Conservation (phyloP, 140 eudicot species). For the Bidens hawaiensis region DNA sequence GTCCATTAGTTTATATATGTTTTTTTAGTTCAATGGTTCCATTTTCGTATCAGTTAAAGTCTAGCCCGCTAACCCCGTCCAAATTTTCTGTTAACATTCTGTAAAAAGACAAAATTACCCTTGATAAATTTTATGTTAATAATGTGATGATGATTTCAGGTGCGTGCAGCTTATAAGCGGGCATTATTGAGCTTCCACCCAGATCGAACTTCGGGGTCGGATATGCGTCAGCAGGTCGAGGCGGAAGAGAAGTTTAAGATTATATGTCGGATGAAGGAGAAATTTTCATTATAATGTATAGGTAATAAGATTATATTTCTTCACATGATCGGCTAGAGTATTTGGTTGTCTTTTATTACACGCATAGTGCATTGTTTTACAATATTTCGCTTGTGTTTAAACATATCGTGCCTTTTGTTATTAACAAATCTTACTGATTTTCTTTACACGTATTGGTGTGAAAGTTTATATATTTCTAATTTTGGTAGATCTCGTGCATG, state of each 20-base stretch:
- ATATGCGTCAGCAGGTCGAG: constrained; percentile 61
- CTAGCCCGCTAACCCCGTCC: no score
- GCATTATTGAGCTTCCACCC: constrained; percentile 88
- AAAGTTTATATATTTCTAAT: neutral
- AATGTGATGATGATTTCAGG: constrained; percentile 42
- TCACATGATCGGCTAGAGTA: neutral
- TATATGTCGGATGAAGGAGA: constrained; percentile 78
- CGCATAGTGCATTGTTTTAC: neutral
- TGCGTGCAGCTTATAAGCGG: constrained; percentile 72
- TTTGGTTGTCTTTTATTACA: neutral
- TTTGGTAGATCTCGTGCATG: neutral
- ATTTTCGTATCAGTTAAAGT: no score
- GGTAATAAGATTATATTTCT: constrained; percentile 3
- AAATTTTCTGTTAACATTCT: no score
- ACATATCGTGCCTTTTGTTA: neutral
- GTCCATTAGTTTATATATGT: no score
- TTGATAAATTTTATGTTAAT: no score
- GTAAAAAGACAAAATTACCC: no score
- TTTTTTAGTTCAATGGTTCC: no score
- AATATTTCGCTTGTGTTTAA: neutral
- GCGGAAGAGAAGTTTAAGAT: constrained; percentile 88
- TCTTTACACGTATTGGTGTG: neutral
- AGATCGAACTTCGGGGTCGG: constrained; percentile 66
- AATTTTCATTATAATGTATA: constrained; percentile 20
- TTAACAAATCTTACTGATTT: neutral